Evolutionary conservation across 225 moss, liverwort and hornwort species (phyloP).

Genomic region (Neckera pumila): DNA sequence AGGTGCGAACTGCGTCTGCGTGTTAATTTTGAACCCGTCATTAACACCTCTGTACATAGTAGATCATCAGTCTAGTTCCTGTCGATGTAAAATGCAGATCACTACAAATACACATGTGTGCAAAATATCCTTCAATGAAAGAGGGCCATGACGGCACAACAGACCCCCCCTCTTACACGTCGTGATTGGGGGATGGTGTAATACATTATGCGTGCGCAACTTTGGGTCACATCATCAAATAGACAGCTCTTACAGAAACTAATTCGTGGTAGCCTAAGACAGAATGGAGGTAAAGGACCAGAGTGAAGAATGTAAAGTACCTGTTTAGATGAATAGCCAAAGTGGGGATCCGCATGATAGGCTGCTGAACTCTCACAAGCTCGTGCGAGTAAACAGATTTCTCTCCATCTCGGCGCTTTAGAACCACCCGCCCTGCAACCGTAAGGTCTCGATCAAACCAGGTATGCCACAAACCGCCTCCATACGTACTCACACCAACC

Average conservation of each 20-base stretch:
- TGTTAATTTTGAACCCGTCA: slow-evolving; percentile 88
- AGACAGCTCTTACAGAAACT: background rate
- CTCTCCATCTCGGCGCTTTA: slow-evolving; percentile 43
- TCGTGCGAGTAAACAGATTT: slow-evolving; percentile 51
- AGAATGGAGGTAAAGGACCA: background rate
- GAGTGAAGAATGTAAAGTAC: slow-evolving; percentile 13
- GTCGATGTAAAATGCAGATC: background rate
- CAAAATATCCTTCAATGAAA: background rate
- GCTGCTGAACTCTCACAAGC: slow-evolving; percentile 71
- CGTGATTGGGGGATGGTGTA: background rate
- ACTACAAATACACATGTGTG: background rate
- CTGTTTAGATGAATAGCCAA: slow-evolving; percentile 92
- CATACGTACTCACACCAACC: slow-evolving; percentile 86
- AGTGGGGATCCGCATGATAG: slow-evolving; percentile 85
- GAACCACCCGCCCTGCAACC: slow-evolving; percentile 85
- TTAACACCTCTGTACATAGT: slow-evolving; percentile 42
- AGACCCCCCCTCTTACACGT: background rate
- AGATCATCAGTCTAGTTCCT: slow-evolving; percentile 3
- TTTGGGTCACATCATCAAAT: background rate
- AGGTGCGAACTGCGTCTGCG: slow-evolving; percentile 84
- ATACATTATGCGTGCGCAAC: background rate
- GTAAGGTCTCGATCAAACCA: slow-evolving; percentile 99
- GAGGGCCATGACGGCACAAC: background rate
- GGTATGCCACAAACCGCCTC: slow-evolving; percentile 94
- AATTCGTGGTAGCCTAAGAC: background rate